phyloP scores from a whole-genome alignment of 2,329 filamentous ascomycete species.

The Ophiocordyceps sinensis region DNA sequence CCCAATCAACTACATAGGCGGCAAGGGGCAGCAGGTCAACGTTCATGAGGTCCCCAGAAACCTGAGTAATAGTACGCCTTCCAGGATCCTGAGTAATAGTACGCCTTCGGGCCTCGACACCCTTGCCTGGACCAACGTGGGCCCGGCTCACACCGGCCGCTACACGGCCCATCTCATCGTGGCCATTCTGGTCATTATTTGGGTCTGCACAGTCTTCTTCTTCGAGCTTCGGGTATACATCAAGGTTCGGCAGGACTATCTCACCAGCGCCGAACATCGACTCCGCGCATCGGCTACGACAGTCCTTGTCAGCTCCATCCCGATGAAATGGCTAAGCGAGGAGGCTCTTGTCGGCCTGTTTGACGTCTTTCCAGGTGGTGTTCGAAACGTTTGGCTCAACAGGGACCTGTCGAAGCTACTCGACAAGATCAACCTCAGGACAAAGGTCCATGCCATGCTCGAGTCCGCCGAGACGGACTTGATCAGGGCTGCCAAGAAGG shows the following conservation, averaged over 20 bases:
- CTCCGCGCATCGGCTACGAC: conserved; percentile 89
- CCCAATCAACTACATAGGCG: conserved; percentile 67
- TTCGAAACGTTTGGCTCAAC: conserved; percentile 95
- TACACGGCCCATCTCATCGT: conserved; percentile 79
- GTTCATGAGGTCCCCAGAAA: conserved; percentile 18
- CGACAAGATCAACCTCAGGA: conserved; percentile 67
- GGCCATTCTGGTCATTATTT: conserved; percentile 62
- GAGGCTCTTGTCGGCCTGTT: conserved; percentile 73
- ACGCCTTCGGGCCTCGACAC: conserved; percentile 55
- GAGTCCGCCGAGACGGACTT: conserved; percentile 76
- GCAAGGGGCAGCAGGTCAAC: conserved; percentile 42
- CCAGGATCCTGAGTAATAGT: conserved; percentile 12
- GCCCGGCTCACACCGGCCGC: conserved; percentile 44
- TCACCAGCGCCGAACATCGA: conserved; percentile 89
- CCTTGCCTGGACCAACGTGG: conserved; percentile 80
- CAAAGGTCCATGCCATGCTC: conserved; percentile 54
- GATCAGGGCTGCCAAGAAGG: conserved; percentile 65
- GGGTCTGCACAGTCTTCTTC: conserved; percentile 80
- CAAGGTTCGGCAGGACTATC: conserved; percentile 82
- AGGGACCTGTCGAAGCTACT: conserved; percentile 71
- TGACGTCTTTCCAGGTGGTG: conserved; percentile 89
- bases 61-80: conserved; percentile 15
- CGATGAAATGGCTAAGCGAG: conserved; percentile 75
- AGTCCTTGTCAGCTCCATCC: conserved; percentile 82
- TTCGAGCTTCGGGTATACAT: conserved; percentile 77